Percentiles rank a stretch among this genome's conserved stretches.
These are phyloP conservation scores for Nemania sp. DNA, from an alignment of 2,329 filamentous ascomycete genomes.

Conservation along the genomic window DNA sequence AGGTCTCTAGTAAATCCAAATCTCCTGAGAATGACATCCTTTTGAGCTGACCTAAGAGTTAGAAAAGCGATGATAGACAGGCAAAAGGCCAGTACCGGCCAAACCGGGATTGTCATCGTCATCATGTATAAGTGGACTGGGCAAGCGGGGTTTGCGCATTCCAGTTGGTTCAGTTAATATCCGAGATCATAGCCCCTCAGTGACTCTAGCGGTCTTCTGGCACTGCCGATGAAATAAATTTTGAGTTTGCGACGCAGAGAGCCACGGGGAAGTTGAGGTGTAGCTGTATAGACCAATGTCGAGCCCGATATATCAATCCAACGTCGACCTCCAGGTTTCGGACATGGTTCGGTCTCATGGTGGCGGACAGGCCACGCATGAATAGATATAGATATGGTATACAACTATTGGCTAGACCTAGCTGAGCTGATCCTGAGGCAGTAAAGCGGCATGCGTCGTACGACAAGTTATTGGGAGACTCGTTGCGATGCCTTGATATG, in stretches of 20 bases:
- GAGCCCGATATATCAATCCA: constrained; percentile 24
- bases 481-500: constrained; percentile 14
- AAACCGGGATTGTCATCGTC: constrained; percentile 33
- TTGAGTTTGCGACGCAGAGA: not conserved
- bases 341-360: constrained; percentile 31
- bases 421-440: not conserved
- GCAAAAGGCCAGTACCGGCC: constrained; percentile 40
- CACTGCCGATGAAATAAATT: not conserved
- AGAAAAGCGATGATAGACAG: constrained; percentile 44
- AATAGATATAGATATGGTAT: constrained; percentile 35
- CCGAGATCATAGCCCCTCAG: not conserved
- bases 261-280: not conserved
- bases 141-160: not conserved
- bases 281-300: not conserved
- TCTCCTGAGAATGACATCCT: constrained; percentile 40
- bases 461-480: constrained; percentile 11
- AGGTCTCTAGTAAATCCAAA: constrained; percentile 37
- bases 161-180: not conserved
- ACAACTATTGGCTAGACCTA: constrained; percentile 34
- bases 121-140: constrained; percentile 30
- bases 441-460: constrained; percentile 23
- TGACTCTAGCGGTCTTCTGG: not conserved
- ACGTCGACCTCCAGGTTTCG: constrained; percentile 43
- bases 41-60: constrained; percentile 33
- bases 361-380: constrained; percentile 38